Conservation (phyloP, 2,329 filamentous ascomycete genomes). For the Clarireedia sp. region DNA sequence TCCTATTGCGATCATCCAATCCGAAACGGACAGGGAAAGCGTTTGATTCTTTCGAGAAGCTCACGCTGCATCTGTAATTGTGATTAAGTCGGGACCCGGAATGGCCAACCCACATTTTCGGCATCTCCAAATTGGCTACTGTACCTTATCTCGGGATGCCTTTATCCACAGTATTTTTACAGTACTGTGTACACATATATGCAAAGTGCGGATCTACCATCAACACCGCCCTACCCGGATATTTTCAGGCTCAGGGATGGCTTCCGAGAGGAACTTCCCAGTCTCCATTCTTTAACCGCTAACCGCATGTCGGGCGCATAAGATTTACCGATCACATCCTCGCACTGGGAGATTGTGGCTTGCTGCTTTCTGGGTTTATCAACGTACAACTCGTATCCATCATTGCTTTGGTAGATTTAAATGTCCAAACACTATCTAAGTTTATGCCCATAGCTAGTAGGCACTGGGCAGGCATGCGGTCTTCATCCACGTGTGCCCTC, state of each 20-base stretch:
- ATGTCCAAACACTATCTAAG: no score
- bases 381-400: no score
- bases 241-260: not conserved
- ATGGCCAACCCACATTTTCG: not conserved
- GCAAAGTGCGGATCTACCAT: not conserved
- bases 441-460: no score
- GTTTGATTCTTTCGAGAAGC: no score
- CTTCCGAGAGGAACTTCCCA: not conserved
- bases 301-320: conserved; percentile 4
- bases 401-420: no score
- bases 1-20: no score
- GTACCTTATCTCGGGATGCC: not conserved
- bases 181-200: not conserved
- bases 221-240: not conserved
- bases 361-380: not conserved
- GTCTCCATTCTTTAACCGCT: conserved; percentile 4
- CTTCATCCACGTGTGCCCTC: no score
- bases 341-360: not conserved
- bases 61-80: no score
- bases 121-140: not conserved
- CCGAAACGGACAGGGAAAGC: no score
- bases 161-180: not conserved
- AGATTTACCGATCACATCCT: conserved; percentile 3
- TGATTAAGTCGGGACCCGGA: no score
- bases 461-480: no score